Evolutionary conservation across 768 basidiomycete genomes (phyloP).

Genomic region (Coprinellus aureogranulatus): DNA sequence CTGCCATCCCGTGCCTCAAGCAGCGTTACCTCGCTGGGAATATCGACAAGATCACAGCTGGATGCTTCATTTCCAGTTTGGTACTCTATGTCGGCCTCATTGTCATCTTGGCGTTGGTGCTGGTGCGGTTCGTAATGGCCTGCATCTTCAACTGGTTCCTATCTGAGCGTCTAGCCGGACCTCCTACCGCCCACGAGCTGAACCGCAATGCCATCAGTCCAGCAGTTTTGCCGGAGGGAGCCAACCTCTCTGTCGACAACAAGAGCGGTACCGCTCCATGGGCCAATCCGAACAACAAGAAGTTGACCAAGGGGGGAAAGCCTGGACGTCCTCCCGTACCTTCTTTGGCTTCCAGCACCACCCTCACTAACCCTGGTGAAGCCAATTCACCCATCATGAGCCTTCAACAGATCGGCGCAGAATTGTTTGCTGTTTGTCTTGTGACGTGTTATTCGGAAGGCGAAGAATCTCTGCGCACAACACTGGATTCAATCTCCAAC

Average conservation of each 20-base stretch:
- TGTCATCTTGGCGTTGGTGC: constrained; percentile 86
- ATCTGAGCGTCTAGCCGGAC: constrained; percentile 74
- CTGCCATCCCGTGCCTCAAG: constrained; percentile 75
- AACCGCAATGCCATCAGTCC: constrained; percentile 87
- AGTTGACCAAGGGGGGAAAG: constrained; percentile 46
- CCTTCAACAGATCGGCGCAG: constrained; percentile 87
- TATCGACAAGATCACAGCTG: constrained; percentile 95
- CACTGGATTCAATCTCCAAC: constrained; percentile 87
- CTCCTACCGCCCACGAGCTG: constrained; percentile 69
- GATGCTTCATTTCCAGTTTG: constrained; percentile 87
- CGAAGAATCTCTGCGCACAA: constrained; percentile 85
- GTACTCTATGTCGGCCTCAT: constrained; percentile 89
- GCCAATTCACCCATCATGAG: constrained; percentile 64
- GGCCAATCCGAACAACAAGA: constrained; percentile 61
- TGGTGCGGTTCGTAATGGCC: constrained; percentile 94
- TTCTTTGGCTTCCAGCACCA: constrained; percentile 51
- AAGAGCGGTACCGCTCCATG: constrained; percentile 91
- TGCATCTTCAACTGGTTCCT: constrained; percentile 97
- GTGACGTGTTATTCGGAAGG: constrained; percentile 99
- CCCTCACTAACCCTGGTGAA: constrained; percentile 47
- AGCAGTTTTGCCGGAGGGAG: constrained; percentile 94
- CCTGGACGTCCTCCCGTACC: constrained; percentile 43
- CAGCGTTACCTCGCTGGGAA: constrained; percentile 89
- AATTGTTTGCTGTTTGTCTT: constrained; percentile 91
- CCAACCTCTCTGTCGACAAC: constrained; percentile 92